Evolutionary conservation across 2,329 filamentous ascomycete species (phyloP).

Genomic region (Trichoderma brevicompactum): DNA sequence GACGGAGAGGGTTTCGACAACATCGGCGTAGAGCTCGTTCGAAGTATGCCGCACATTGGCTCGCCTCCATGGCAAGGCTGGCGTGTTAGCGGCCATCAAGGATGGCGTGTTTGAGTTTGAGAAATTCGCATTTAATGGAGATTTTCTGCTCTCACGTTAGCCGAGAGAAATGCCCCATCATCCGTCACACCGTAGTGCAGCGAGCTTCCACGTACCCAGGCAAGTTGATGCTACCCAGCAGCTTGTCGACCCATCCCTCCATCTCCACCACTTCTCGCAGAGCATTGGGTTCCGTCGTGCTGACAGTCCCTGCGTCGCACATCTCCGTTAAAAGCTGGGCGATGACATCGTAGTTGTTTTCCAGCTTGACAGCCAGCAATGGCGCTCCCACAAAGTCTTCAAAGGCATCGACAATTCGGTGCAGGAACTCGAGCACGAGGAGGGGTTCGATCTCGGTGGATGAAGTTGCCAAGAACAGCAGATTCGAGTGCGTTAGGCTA

Average conservation of each 20-base stretch:
- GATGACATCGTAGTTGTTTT: constrained; percentile 88
- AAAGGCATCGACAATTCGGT: constrained; percentile 87
- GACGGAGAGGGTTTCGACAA: constrained; percentile 86
- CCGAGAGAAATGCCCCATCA: neutral
- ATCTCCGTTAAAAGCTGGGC: constrained; percentile 93
- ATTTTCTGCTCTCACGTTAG: constrained; percentile 44
- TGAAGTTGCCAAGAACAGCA: constrained; percentile 84
- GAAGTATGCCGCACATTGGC: constrained; percentile 93
- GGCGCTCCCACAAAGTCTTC: constrained; percentile 94
- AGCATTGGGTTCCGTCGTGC: constrained; percentile 91
- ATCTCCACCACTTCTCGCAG: constrained; percentile 90
- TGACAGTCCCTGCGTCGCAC: constrained; percentile 90
- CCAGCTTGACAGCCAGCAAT: constrained; percentile 82
- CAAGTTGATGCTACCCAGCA: constrained; percentile 84
- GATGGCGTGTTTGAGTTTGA: constrained; percentile 45
- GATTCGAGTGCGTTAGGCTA: constrained; percentile 81
- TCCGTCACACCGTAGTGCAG: neutral
- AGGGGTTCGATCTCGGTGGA: constrained; percentile 87
- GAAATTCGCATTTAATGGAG: constrained; percentile 45
- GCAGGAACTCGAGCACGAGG: constrained; percentile 89
- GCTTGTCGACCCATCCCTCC: constrained; percentile 84
- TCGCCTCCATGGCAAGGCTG: constrained; percentile 81
- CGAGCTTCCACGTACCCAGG: constrained; percentile 60
- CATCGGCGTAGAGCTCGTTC: constrained; percentile 95
- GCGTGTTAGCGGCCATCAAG: constrained; percentile 51